Evolutionary conservation across 371 early-diverging fungal genomes (phyloP), one percentile per base, ranked within the genome.

Genomic region (Mucor irregularis): DNA sequence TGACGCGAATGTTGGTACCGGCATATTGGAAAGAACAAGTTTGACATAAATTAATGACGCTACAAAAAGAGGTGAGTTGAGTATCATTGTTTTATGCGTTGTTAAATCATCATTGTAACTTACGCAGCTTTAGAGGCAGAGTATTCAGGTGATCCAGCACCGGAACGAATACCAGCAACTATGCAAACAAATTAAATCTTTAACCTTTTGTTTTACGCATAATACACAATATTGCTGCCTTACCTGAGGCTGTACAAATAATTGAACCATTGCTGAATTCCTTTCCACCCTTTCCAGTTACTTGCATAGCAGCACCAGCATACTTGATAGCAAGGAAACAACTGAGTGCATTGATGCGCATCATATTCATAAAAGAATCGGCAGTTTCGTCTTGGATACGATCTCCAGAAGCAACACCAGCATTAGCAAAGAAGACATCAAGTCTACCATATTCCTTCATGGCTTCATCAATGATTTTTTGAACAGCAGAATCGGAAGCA

Each of bases 341-440:
- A 43, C 74, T 71, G n/a, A 78, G 39, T 34, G 69, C 61, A 53
- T 69, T 76, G 5, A 76, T 53, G 28, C 63, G 60, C 73, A 76
- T 66, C 53, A 61, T 60, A 6, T 57, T 50, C 65, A 71, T 66
- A 35, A 75, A 76, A 2, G 35, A 33, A 25, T 71, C 56, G 1
- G 43, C 51, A n/a, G 46, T 43, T 46, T 61, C 62, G 13, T 62
- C 66, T 19, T 58, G 61, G 31, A 72, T 24, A 22, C 50, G 49
- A 17, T 42, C 46, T 14, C 49, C 68, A 7, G 63, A 46, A 2
- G 75, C 67, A n/a, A 68, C 40, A 44, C 81, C 80, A 16, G 80
- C 80, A 61, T 69, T 83, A 6, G 83, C 83, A 29, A 83, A 74
- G 34, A 78, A 83, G 6, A 83, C 80, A 62, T 83, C 83, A 19